Conservation (phyloP, 805 yeast genomes). For the Candida glaebosa region DNA sequence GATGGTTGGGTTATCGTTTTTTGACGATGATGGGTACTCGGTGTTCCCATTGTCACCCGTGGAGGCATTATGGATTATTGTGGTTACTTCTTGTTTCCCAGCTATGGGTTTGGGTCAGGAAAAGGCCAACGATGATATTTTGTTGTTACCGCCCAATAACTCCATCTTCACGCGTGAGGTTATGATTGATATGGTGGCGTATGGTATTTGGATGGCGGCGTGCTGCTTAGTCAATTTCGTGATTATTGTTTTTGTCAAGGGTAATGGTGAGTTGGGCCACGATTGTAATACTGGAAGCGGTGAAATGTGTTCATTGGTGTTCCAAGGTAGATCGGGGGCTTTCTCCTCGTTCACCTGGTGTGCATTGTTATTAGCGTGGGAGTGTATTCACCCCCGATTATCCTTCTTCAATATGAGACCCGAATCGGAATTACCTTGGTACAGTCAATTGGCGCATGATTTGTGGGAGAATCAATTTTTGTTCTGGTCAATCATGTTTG, state of each 20-base stretch:
- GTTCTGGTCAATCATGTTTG: constrained; percentile 76
- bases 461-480: constrained; percentile 72
- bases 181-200: constrained; percentile 63
- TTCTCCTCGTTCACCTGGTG: constrained; percentile 87
- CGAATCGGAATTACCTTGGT: constrained; percentile 52
- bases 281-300: constrained; percentile 55
- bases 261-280: constrained; percentile 61
- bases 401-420: constrained; percentile 73
- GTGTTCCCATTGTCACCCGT: constrained; percentile 71
- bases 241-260: constrained; percentile 62
- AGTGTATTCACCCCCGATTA: constrained; percentile 66
- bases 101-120: constrained; percentile 48
- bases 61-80: constrained; percentile 33
- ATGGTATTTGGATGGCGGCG: constrained; percentile 72
- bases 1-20: constrained; percentile 73
- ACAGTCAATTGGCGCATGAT: constrained; percentile 58
- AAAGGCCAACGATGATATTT: constrained; percentile 58
- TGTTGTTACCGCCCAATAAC: constrained; percentile 62
- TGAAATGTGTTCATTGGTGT: constrained; percentile 57
- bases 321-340: constrained; percentile 70
- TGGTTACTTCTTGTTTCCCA: constrained; percentile 34
- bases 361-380: constrained; percentile 80
- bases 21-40: constrained; percentile 58
- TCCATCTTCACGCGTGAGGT: constrained; percentile 66
- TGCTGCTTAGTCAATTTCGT: constrained; percentile 67